Evolutionary conservation across 2,329 filamentous ascomycete species (phyloP), one percentile per base, ranked within the genome.

Genomic region (Gnomoniopsis sp.): DNA sequence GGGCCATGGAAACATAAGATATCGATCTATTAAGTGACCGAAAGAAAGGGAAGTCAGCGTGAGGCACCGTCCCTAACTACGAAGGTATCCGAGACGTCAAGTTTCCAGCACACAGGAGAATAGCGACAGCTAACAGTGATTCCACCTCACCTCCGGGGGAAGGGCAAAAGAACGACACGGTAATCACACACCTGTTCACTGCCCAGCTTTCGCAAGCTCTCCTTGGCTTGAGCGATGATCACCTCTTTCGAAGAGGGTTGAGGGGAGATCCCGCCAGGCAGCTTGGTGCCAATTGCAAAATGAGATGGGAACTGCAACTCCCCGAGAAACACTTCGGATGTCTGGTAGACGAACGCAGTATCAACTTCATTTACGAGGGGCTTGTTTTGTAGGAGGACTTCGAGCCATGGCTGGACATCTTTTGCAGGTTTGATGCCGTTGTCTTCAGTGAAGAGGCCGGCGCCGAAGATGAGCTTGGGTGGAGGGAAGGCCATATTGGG

Each of bases 1-100:
- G 75, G 76, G 4, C 79, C 81, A 54, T 90, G 77, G 53, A 89
- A 84, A 38, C 61, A 68, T 19, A 64, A 58, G n/a, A 64, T 55
- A 47, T 68, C 55, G 23, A 64, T 44, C 52, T 57, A n/a, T n/a
- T n/a, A n/a, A n/a, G n/a, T n/a, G n/a, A n/a, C n/a, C n/a, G n/a
- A n/a, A n/a, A n/a, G n/a, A n/a, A n/a, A n/a, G n/a, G n/a, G n/a
- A n/a, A n/a, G n/a, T n/a, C n/a, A n/a, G n/a, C n/a, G n/a, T n/a
- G n/a, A n/a, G n/a, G n/a, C n/a, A n/a, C n/a, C n/a, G n/a, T n/a
- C n/a, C n/a, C n/a, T n/a, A n/a, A n/a, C n/a, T n/a, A n/a, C n/a
- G 22, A 19, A 3, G 33, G 14, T 14, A 36, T 36, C 7, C 7
- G 33, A 36, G 33, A 7, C 33, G 33, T 7, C 33, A 36, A 36